Evolutionary conservation across 306 rosid genomes (phyloP).

Genomic region (Cicer bijugum): DNA sequence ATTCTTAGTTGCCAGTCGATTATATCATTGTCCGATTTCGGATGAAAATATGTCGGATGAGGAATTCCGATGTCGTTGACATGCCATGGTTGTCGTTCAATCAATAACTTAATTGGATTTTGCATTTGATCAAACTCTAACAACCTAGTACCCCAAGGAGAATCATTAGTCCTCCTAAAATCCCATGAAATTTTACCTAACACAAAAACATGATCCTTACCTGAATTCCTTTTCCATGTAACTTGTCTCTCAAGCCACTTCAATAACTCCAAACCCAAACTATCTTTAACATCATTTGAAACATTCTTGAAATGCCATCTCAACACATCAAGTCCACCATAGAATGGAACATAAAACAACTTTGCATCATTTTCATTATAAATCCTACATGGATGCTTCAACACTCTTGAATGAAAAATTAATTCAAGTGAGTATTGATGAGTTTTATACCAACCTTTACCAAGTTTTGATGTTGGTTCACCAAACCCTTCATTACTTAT

Average conservation of each 20-base stretch:
- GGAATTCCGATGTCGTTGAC: slow-evolving; percentile 75
- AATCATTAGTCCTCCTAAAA: slow-evolving; percentile 56
- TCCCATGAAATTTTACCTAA: slow-evolving; percentile 88
- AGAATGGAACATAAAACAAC: slow-evolving; percentile 73
- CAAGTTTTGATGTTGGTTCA: slow-evolving; percentile 59
- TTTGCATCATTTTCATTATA: slow-evolving; percentile 57
- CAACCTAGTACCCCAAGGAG: slow-evolving; percentile 70
- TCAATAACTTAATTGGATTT: slow-evolving; percentile 69
- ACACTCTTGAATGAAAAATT: slow-evolving; percentile 64
- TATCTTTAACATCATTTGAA: slow-evolving; percentile 67
- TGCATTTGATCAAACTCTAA: slow-evolving; percentile 71
- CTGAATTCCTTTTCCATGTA: slow-evolving; percentile 58
- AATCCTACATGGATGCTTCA: slow-evolving; percentile 74
- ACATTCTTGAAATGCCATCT: slow-evolving; percentile 83
- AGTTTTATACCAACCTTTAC: slow-evolving; percentile 70
- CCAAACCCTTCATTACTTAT: slow-evolving; percentile 65
- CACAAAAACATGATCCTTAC: slow-evolving; percentile 77
- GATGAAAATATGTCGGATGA: slow-evolving; percentile 79
- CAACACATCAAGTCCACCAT: slow-evolving; percentile 72
- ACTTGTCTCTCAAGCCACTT: slow-evolving; percentile 61
- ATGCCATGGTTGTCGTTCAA: slow-evolving; percentile 83
- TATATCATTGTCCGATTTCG: slow-evolving; percentile 64
- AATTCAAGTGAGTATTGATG: slow-evolving; percentile 78
- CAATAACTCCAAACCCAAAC: slow-evolving; percentile 58
- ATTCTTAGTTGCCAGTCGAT: slow-evolving; percentile 63